phyloP scores from a whole-genome alignment of 352 stramenopile genomes.

The Elongisporangium undulatum region DNA sequence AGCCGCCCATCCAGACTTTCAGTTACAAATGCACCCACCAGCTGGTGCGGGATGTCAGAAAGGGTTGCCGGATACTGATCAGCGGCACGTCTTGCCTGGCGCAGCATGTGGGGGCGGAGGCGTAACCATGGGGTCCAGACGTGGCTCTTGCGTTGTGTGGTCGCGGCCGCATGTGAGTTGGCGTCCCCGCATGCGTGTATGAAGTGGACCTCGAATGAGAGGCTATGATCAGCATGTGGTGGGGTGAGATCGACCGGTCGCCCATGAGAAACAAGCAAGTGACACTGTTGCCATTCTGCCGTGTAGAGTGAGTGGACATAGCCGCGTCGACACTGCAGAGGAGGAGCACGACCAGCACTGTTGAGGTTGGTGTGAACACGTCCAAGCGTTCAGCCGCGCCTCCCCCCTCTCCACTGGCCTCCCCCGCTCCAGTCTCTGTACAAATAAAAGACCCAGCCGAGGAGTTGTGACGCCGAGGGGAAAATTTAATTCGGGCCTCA shows the following conservation, averaged over 20 bases:
- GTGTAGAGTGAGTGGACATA: not conserved
- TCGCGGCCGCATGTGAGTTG: not conserved
- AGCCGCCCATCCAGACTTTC: not conserved
- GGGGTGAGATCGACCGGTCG: not conserved
- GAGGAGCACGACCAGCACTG: conserved; percentile 19
- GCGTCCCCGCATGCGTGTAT: not conserved
- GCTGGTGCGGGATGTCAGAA: not conserved
- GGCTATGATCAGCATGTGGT: not conserved
- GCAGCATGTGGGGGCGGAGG: not conserved
- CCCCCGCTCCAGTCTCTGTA: not conserved
- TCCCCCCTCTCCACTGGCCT: not conserved
- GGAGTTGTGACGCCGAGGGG: not conserved
- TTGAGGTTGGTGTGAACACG: not conserved
- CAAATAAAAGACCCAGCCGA: not conserved
- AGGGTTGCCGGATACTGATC: not conserved
- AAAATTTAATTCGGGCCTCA: not conserved
- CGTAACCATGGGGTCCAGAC: not conserved
- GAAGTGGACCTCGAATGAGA: not conserved
- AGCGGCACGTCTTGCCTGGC: not conserved
- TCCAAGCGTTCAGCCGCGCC: not conserved
- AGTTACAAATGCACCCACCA: not conserved
- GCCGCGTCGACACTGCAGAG: not conserved
- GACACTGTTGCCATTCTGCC: not conserved
- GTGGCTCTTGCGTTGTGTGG: not conserved
- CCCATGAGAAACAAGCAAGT: not conserved